Conservation (phyloP, 2,329 filamentous ascomycete genomes). For the Bisporella sp. region DNA sequence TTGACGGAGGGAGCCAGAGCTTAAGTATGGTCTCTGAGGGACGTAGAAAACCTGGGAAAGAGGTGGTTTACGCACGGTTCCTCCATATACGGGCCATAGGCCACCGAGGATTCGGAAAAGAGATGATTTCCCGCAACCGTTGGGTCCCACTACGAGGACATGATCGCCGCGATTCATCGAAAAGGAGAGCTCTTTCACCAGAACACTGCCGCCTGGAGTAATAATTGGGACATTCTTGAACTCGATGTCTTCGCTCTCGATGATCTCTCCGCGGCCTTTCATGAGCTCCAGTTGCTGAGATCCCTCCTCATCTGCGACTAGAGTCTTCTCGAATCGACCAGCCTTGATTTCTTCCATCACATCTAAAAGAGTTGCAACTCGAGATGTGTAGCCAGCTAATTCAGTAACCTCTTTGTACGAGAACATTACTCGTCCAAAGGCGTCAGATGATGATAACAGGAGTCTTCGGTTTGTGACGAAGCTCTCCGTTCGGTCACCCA, state of each 20-base stretch:
- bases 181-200: conserved; percentile 82
- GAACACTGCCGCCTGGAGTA: conserved; percentile 90
- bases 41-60: conserved; percentile 97
- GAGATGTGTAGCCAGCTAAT: conserved; percentile 87
- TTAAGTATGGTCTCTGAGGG: conserved; percentile 89
- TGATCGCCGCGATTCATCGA: conserved; percentile 81
- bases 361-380: conserved; percentile 81
- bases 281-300: conserved; percentile 80
- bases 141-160: conserved; percentile 84
- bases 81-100: conserved; percentile 95
- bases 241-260: conserved; percentile 76
- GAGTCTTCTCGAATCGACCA: conserved; percentile 91
- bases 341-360: conserved; percentile 91
- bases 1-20: conserved; percentile 83
- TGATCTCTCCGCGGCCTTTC: conserved; percentile 70
- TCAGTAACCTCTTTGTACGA: conserved; percentile 97
- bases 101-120: conserved; percentile 95
- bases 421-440: conserved; percentile 94
- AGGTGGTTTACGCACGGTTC: conserved; percentile 83
- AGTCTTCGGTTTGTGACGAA: conserved; percentile 94
- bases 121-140: conserved; percentile 94
- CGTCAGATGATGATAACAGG: conserved; percentile 87
- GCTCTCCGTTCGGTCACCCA: conserved; percentile 65
- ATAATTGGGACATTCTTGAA: conserved; percentile 92
- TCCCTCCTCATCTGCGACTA: conserved; percentile 81